Conservation (phyloP, 768 basidiomycete species). For the Kondoa subrosea region DNA sequence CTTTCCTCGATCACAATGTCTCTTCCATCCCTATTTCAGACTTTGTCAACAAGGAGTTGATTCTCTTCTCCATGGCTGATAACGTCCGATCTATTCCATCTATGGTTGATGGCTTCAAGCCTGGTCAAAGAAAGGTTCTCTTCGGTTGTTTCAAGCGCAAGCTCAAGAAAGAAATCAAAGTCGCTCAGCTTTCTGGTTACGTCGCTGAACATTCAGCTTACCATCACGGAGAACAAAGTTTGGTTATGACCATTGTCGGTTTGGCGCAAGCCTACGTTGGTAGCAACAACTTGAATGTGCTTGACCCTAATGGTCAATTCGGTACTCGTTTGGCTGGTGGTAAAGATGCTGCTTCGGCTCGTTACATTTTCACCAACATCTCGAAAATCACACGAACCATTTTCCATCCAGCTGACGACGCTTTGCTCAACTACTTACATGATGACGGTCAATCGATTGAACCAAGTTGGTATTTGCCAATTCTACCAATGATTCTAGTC, state of each 20-base stretch:
- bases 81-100: conserved; percentile 96
- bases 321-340: conserved; percentile 75
- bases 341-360: conserved; percentile 86
- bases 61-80: conserved; percentile 98
- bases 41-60: conserved; percentile 95
- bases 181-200: conserved; percentile 88
- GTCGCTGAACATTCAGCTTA: conserved; percentile 85
- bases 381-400: conserved; percentile 55
- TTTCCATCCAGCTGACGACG: conserved; percentile 70
- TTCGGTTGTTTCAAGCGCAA: conserved; percentile 95
- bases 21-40: conserved; percentile 74
- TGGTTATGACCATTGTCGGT: conserved; percentile 77
- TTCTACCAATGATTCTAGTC: conserved; percentile 69
- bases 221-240: conserved; percentile 83
- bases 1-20: conserved; percentile 73
- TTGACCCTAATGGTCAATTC: conserved; percentile 80
- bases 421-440: conserved; percentile 60
- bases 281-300: conserved; percentile 80
- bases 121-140: conserved; percentile 89
- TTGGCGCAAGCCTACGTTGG: conserved; percentile 89
- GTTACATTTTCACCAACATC: conserved; percentile 84
- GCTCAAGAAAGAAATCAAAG: conserved; percentile 80
- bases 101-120: conserved; percentile 82
- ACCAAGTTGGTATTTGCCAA: conserved; percentile 84
- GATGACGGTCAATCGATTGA: conserved; percentile 78